These are phyloP conservation scores for Wickerhamiella vanderwaltii DNA, from an alignment of 805 yeast species.

Conservation along the genomic window DNA sequence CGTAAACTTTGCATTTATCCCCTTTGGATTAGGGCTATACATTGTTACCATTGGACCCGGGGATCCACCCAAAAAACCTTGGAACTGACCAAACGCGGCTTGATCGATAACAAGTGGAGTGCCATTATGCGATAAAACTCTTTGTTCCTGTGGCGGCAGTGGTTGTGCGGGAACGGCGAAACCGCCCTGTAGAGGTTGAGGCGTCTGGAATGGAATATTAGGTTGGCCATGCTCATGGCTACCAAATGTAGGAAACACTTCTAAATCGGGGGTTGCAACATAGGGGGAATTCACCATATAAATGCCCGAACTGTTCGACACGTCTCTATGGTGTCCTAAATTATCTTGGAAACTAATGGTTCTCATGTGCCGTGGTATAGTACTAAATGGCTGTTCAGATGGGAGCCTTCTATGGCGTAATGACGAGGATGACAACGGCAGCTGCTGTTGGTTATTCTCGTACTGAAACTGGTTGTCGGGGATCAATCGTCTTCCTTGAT, in stretches of 20 bases:
- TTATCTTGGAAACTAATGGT: conserved; percentile 1
- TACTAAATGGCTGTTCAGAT: neutral
- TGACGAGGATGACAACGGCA: neutral
- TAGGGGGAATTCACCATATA: too few species aligned
- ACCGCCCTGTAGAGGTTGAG: neutral
- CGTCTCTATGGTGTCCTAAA: too few species aligned
- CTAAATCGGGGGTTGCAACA: neutral
- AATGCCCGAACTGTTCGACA: too few species aligned
- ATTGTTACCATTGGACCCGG: conserved; percentile 5
- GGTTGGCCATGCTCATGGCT: neutral
- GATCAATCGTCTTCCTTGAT: neutral
- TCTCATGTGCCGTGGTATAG: conserved; percentile 7
- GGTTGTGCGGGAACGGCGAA: conserved; percentile 4
- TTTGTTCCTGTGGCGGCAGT: neutral
- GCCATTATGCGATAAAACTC: conserved; percentile 1
- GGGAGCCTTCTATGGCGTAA: neutral
- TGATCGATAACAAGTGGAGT: conserved; percentile 3
- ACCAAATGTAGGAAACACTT: neutral
- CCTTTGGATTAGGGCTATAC: conserved; percentile 2
- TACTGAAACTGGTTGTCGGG: conserved; percentile 4
- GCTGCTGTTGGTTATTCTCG: too few species aligned
- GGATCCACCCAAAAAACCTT: conserved; percentile 3
- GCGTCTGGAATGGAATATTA: neutral
- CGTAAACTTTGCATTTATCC: neutral
- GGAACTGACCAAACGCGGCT: conserved; percentile 2